These are phyloP conservation scores for Cymbidium sinense DNA, from an alignment of 106 monocot species.

Conservation along the genomic window DNA sequence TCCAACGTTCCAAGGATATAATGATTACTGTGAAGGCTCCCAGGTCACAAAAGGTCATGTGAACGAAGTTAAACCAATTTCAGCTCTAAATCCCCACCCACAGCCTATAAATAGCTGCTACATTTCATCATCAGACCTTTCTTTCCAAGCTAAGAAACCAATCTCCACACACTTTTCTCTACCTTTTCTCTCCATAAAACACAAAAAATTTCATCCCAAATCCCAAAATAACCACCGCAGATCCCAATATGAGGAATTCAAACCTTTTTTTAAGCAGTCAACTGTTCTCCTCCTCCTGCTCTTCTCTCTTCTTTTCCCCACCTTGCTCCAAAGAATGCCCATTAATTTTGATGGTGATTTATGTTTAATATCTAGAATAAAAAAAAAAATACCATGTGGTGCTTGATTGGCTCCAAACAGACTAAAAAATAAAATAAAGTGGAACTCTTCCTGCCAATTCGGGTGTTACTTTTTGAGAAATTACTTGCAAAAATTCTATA, in stretches of 20 bases:
- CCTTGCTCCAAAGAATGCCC: constrained; percentile 27
- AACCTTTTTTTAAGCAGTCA: constrained; percentile 1
- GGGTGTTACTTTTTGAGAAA: too few species aligned
- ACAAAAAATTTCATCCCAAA: not conserved
- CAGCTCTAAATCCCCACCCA: not conserved
- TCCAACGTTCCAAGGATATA: constrained; percentile 33
- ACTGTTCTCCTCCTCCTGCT: not conserved
- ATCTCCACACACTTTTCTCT: not conserved
- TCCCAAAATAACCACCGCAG: not conserved
- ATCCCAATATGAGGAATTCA: constrained; percentile 5
- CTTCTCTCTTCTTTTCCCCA: constrained; percentile 12
- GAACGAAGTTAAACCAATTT: constrained; percentile 9
- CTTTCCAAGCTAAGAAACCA: constrained; percentile 19
- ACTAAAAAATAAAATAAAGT: too few species aligned
- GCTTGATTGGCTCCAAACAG: too few species aligned
- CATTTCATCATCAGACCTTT: constrained; percentile 10
- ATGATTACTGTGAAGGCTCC: constrained; percentile 14
- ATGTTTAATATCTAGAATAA: too few species aligned
- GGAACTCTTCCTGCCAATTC: too few species aligned
- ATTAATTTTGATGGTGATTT: too few species aligned
- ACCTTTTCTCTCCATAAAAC: not conserved
- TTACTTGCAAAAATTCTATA: too few species aligned
- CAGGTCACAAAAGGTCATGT: constrained; percentile 16
- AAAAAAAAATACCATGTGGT: too few species aligned
- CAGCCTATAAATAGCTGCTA: constrained; percentile 8